phyloP scores from a whole-genome alignment of 73 alveolate genomes.

The Tetrahymena borealis region DNA sequence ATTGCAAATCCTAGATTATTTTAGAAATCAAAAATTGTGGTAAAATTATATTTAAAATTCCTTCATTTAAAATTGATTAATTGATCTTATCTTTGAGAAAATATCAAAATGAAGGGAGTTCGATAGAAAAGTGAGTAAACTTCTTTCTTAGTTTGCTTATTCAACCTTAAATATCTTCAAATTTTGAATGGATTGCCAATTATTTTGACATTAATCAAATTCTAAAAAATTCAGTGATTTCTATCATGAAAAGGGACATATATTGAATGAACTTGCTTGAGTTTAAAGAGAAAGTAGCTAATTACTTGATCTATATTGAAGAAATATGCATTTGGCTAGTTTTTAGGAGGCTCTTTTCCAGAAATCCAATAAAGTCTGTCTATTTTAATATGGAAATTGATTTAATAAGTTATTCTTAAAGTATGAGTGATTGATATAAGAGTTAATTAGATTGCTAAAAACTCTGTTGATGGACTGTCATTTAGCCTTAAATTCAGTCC shows the following conservation, averaged over 20 bases:
- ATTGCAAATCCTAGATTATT: slow-evolving; percentile 61
- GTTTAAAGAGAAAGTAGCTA: background rate
- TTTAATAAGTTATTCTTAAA: background rate
- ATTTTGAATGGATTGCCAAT: no score
- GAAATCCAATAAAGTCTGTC: slow-evolving; percentile 76
- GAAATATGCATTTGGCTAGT: slow-evolving; percentile 69
- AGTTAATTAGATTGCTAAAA: background rate
- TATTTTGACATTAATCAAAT: no score
- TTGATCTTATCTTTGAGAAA: no score
- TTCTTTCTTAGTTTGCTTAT: no score
- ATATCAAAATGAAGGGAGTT: no score
- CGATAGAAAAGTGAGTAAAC: no score
- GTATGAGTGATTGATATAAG: background rate
- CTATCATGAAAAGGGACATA: no score
- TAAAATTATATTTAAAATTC: background rate
- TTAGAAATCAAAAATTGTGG: background rate
- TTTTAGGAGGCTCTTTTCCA: slow-evolving; percentile 70
- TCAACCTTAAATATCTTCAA: no score
- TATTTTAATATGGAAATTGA: background rate
- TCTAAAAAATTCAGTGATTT: no score
- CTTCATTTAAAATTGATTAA: background rate
- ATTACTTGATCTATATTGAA: slow-evolving; percentile 79
- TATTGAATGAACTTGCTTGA: no score
- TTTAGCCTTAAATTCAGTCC: no score
- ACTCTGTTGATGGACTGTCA: no score